A percentile compares a stretch with the other conserved stretches of the same genome.
Evolutionary conservation across 2,329 filamentous ascomycete species (phyloP).

Genomic region (Aspergillaceae sp.): DNA sequence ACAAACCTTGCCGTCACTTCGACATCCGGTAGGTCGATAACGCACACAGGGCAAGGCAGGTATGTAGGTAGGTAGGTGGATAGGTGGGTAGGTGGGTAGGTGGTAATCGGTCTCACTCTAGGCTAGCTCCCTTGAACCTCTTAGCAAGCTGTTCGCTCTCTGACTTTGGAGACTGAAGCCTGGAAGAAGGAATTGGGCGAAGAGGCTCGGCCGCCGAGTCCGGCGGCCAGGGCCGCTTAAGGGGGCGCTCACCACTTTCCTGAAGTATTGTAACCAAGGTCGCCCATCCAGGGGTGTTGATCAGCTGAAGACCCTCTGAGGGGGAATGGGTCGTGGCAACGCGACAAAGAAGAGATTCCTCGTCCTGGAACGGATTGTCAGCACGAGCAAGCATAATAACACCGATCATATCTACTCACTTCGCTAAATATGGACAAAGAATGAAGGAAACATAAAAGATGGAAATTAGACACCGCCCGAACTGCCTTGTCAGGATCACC

Average conservation of each 20-base stretch:
- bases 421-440: slow-evolving; percentile 73
- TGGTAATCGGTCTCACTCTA: slow-evolving; percentile 29
- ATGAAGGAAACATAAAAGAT: slow-evolving; percentile 81
- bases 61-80: no score
- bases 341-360: slow-evolving; percentile 75
- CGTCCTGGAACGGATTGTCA: slow-evolving; percentile 54
- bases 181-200: slow-evolving; percentile 23
- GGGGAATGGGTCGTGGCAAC: slow-evolving; percentile 75
- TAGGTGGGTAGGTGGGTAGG: neutral
- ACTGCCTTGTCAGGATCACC: slow-evolving; percentile 55
- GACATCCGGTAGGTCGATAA: no score
- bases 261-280: slow-evolving; percentile 87
- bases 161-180: slow-evolving; percentile 34
- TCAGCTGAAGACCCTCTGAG: slow-evolving; percentile 70
- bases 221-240: slow-evolving; percentile 51
- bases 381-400: slow-evolving; percentile 3
- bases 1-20: no score
- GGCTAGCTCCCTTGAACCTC: slow-evolving; percentile 55
- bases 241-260: slow-evolving; percentile 93
- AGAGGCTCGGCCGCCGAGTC: slow-evolving; percentile 26
- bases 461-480: slow-evolving; percentile 78
- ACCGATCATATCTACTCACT: slow-evolving; percentile 46
- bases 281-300: slow-evolving; percentile 85
- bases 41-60: no score
- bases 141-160: slow-evolving; percentile 56